Percentiles rank a stretch among this genome's conserved stretches.
Conservation (phyloP, 169 alveolate species). For the Eimeria necatrix region DNA sequence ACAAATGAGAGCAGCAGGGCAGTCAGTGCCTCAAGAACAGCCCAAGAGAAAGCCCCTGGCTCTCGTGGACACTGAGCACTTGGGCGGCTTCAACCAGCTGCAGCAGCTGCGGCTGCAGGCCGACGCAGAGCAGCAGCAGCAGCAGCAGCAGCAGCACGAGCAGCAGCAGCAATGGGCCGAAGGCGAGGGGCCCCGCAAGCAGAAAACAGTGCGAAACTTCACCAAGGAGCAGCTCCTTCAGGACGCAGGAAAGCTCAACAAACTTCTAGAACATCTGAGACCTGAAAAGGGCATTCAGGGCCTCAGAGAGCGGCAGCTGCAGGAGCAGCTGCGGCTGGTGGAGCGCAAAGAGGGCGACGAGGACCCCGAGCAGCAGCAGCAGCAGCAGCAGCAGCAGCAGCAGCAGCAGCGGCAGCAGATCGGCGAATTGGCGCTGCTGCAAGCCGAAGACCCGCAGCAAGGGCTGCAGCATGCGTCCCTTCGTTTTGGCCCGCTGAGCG, state of each 20-base stretch:
- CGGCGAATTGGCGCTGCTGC: not conserved
- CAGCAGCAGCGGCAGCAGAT: not conserved
- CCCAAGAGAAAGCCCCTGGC: constrained; percentile 23
- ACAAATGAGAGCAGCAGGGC: constrained; percentile 25
- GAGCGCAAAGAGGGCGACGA: not conserved
- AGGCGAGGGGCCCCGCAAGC: constrained; percentile 47
- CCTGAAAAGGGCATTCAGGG: constrained; percentile 27
- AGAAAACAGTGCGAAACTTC: constrained; percentile 38
- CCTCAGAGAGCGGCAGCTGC: constrained; percentile 32
- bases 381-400: constrained; percentile 13
- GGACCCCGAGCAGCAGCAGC: not conserved
- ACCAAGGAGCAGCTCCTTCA: constrained; percentile 40
- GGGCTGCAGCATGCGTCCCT: not conserved
- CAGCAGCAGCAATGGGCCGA: constrained; percentile 28
- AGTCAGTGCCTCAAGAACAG: not conserved
- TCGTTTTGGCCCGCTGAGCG: not conserved
- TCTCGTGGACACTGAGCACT: constrained; percentile 56
- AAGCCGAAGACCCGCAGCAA: not conserved
- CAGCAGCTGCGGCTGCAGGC: constrained; percentile 60
- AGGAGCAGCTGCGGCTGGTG: constrained; percentile 14
- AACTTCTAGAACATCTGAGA: not conserved
- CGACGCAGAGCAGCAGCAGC: constrained; percentile 40
- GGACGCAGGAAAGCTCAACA: not conserved
- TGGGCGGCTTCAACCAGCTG: constrained; percentile 66
- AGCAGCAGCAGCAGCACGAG: constrained; percentile 61